Conservation (phyloP, 495 filamentous ascomycete species). For the Cercophora newfieldiana region DNA sequence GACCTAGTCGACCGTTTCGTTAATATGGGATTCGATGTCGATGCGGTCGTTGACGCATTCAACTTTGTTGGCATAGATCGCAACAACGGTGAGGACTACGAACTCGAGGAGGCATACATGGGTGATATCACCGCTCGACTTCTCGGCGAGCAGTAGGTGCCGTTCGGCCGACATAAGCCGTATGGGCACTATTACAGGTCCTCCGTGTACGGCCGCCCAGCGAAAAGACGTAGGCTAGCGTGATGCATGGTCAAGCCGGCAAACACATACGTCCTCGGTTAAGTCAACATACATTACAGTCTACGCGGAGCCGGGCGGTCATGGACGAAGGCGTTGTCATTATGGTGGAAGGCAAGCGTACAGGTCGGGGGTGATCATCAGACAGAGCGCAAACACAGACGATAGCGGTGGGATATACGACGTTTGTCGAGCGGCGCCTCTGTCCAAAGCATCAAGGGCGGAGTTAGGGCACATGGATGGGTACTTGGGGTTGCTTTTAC, state of each 20-base stretch:
- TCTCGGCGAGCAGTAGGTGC: slow-evolving; percentile 66
- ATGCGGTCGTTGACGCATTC: slow-evolving; percentile 82
- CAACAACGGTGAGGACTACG: slow-evolving; percentile 74
- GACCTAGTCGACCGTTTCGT: slow-evolving; percentile 85
- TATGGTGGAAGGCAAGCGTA: not conserved
- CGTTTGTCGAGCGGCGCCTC: not conserved
- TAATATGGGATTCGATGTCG: slow-evolving; percentile 92
- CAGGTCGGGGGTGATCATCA: not conserved
- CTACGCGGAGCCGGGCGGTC: no score
- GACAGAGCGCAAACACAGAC: not conserved
- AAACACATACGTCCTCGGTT: not conserved
- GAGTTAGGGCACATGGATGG: slow-evolving; percentile 17
- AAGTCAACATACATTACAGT: no score
- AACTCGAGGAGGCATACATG: slow-evolving; percentile 82
- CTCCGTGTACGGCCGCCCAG: no score
- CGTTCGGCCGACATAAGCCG: no score
- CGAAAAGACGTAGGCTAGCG: no score
- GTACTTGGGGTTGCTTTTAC: slow-evolving; percentile 7
- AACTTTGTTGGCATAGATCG: slow-evolving; percentile 77
- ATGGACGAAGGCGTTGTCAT: not conserved
- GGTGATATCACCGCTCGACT: slow-evolving; percentile 85
- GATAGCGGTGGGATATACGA: not conserved
- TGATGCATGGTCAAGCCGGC: not conserved
- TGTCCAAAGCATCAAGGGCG: slow-evolving; percentile 20
- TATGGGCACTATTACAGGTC: no score